These are phyloP conservation scores for Trichoderma sp. DNA, from an alignment of 2,329 filamentous ascomycete species.

Conservation along the genomic window DNA sequence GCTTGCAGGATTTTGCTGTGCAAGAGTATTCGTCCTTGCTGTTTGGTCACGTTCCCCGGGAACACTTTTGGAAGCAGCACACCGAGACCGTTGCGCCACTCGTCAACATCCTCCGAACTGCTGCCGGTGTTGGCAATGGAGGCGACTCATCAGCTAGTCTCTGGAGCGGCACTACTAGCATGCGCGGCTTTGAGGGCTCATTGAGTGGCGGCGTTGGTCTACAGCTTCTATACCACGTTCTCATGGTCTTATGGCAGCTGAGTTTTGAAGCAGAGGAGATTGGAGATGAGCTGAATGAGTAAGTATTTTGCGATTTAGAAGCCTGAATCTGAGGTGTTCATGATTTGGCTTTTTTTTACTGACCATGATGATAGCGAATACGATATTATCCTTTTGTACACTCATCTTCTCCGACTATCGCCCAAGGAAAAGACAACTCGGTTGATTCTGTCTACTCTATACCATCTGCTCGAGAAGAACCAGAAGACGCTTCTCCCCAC, in stretches of 20 bases:
- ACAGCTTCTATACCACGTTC: slow-evolving; percentile 90
- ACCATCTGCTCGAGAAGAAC: slow-evolving; percentile 76
- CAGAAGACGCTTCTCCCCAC: slow-evolving; percentile 75
- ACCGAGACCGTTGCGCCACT: slow-evolving; percentile 82
- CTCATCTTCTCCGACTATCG: slow-evolving; percentile 86
- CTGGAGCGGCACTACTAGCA: slow-evolving; percentile 58
- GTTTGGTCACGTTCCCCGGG: slow-evolving; percentile 70
- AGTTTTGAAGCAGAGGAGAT: slow-evolving; percentile 84
- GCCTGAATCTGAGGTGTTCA: not conserved
- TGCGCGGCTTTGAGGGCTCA: slow-evolving; percentile 62
- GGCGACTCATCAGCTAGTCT: slow-evolving; percentile 61
- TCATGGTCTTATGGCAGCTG: slow-evolving; percentile 93
- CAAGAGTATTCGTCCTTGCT: slow-evolving; percentile 86
- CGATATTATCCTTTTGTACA: slow-evolving; percentile 87
- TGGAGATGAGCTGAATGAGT: slow-evolving; percentile 81
- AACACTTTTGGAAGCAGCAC: slow-evolving; percentile 88
- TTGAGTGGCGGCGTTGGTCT: slow-evolving; percentile 83
- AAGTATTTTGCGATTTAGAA: slow-evolving; percentile 40
- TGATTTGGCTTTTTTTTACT: slow-evolving; percentile 21
- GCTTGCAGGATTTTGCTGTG: slow-evolving; percentile 92
- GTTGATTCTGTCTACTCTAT: slow-evolving; percentile 82
- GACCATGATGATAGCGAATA: slow-evolving; percentile 66
- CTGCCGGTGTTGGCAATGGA: slow-evolving; percentile 70
- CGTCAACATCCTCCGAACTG: slow-evolving; percentile 77
- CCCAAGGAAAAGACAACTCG: slow-evolving; percentile 98